Evolutionary conservation across 495 filamentous ascomycete species (phyloP).

Genomic region (Patellaria atrata): DNA sequence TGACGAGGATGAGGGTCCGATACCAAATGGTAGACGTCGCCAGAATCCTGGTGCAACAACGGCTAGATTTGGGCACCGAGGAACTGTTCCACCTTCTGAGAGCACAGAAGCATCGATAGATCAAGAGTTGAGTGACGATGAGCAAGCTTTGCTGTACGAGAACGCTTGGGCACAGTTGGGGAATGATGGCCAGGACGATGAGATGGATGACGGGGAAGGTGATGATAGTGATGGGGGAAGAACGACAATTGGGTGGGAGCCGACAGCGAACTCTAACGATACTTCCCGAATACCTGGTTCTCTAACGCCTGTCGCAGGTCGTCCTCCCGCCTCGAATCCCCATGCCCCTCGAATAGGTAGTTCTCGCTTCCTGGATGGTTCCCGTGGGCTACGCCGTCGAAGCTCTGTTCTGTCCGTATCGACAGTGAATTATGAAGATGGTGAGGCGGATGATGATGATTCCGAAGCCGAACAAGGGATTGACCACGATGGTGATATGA

Average conservation of each 20-base stretch:
- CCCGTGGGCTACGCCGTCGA: slow-evolving; percentile 20
- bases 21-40: slow-evolving; percentile 8
- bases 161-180: slow-evolving; percentile 18
- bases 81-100: slow-evolving; percentile 7
- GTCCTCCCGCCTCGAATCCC: slow-evolving; percentile 17
- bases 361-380: slow-evolving; percentile 16
- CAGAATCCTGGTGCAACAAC: slow-evolving; percentile 14
- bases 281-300: slow-evolving; percentile 22
- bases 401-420: slow-evolving; percentile 20
- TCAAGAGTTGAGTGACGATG: slow-evolving; percentile 18
- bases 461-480: too few relatives aligned
- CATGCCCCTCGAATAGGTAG: slow-evolving; percentile 16
- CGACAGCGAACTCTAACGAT: slow-evolving; percentile 23
- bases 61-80: slow-evolving; percentile 11
- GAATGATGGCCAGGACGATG: slow-evolving; percentile 18
- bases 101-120: slow-evolving; percentile 13
- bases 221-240: slow-evolving; percentile 22
- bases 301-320: slow-evolving; percentile 29
- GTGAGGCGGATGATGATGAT: slow-evolving; percentile 21
- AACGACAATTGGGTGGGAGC: slow-evolving; percentile 27
- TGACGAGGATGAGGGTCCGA: slow-evolving; percentile 18
- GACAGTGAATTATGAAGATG: slow-evolving; percentile 20
- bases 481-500: slow-evolving; percentile 20
- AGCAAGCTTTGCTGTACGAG: slow-evolving; percentile 12
- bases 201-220: slow-evolving; percentile 15